Percentiles rank a stretch among this genome's conserved stretches.
Conservation (phyloP, 176 grass and related monocot species). For the Paspalum notatum region DNA sequence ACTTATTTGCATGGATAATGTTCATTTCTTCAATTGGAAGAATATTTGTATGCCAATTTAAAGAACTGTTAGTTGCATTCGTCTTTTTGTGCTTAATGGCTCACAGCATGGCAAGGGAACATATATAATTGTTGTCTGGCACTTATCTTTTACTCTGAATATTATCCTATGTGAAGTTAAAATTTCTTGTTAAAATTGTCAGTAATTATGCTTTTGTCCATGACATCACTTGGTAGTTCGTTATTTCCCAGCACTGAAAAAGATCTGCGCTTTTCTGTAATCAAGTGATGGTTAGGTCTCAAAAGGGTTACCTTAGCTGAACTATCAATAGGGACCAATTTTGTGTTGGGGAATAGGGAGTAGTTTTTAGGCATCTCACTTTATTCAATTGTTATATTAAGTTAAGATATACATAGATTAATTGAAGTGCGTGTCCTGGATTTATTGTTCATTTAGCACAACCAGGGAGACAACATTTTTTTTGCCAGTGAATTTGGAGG, state of each 20-base stretch:
- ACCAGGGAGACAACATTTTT: neutral
- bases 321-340: neutral
- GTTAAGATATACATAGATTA: neutral
- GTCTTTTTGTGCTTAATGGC: neutral
- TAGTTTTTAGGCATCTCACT: neutral
- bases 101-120: too few relatives aligned
- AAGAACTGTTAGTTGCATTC: slow-evolving; percentile 3
- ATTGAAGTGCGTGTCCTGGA: neutral
- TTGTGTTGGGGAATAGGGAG: neutral
- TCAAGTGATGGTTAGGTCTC: neutral
- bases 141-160: too few relatives aligned
- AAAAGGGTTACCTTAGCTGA: neutral
- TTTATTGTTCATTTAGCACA: neutral
- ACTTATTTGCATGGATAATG: neutral
- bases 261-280: neutral
- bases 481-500: neutral
- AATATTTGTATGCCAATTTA: neutral
- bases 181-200: neutral
- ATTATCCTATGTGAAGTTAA: slow-evolving; percentile 6
- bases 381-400: neutral
- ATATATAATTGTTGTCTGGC: too few relatives aligned
- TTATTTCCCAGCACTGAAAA: neutral
- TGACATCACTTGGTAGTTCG: neutral
- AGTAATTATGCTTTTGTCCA: neutral
- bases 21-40: neutral